Evolutionary conservation across 306 rosid species (phyloP), one percentile per base, ranked within the genome.

Genomic region (Lablab purpureus): DNA sequence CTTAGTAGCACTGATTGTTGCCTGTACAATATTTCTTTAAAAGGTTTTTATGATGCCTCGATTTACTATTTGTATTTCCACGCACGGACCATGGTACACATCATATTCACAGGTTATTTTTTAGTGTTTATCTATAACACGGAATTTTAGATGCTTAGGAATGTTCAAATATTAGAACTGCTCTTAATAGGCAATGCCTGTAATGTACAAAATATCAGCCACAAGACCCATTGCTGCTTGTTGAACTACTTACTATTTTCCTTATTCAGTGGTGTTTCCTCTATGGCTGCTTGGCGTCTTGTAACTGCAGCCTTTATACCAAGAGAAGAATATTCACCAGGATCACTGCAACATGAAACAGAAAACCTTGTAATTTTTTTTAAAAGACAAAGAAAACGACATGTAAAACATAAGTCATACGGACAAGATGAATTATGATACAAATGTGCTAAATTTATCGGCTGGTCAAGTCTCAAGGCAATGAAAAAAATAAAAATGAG

Each of bases 231-330:
- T 66, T 10, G 41, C 67, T 19, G 22, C 40, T 72, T 17, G 67
- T 50, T 25, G 54, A 51, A 83, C 50, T 22, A 81, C 88, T 75
- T 73, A 81, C 85, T 81, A 71, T 74, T 85, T 73, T 85, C 73
- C 71, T 55, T 62, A 69, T 77, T 34, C 62, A 67, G 56, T 2
- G 78, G 34, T 75, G 80, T 73, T 71, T 69, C 43, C 51, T 72
- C 80, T 41, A 70, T 76, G 68, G 76, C 45, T 28, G 83, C 67
- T 50, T 6, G 34, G 46, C 77, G 19, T 63, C 78, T 70, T 27
- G 47, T 41, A 8, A 41, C 25, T 49, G 71, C 80, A 55, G 62
- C 19, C 80, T 81, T 85, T 85, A 49, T 55, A 46, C 72, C 40
- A 73, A 30, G 83, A 75, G 71, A 75, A 79, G 84, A 79, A 73